A percentile compares a stretch with the other conserved stretches of the same genome.
These are phyloP conservation scores for Selenicereus undatus DNA, from an alignment of 148 eudicot species.

Conservation along the genomic window DNA sequence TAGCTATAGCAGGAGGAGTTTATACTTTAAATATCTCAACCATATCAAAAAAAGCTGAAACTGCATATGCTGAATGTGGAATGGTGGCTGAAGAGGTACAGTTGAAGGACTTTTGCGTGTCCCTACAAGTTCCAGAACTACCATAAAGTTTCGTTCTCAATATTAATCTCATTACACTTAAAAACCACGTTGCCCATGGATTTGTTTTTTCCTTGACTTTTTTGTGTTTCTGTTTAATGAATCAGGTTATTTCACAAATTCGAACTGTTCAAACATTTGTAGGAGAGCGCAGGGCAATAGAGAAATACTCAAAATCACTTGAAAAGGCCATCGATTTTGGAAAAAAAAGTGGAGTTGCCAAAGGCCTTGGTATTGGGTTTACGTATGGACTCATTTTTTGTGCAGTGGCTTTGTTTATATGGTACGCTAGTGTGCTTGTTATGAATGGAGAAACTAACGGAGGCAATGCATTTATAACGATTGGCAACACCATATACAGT, in stretches of 20 bases:
- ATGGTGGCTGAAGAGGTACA: constrained; percentile 69
- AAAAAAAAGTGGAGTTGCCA: constrained; percentile 58
- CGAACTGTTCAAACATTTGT: constrained; percentile 66
- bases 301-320: constrained; percentile 47
- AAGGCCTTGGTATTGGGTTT: constrained; percentile 67
- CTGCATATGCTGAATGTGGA: constrained; percentile 73
- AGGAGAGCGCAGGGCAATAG: constrained; percentile 60
- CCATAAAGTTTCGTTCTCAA: background rate
- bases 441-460: constrained; percentile 49
- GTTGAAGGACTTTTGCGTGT: background rate
- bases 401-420: constrained; percentile 65
- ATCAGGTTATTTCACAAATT: constrained; percentile 63
- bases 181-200: no score
- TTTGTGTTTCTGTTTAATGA: background rate
- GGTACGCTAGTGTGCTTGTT: constrained; percentile 71
- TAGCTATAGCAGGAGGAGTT: constrained; percentile 63
- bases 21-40: constrained; percentile 54
- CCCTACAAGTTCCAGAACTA: background rate
- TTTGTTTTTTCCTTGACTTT: background rate
- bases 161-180: no score
- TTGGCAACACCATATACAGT: constrained; percentile 55
- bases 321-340: constrained; percentile 47
- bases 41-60: constrained; percentile 54
- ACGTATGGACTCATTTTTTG: constrained; percentile 56
- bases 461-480: constrained; percentile 71